These are phyloP conservation scores for Aspergillus unguis DNA, from an alignment of 2,329 filamentous ascomycete species.

Conservation along the genomic window DNA sequence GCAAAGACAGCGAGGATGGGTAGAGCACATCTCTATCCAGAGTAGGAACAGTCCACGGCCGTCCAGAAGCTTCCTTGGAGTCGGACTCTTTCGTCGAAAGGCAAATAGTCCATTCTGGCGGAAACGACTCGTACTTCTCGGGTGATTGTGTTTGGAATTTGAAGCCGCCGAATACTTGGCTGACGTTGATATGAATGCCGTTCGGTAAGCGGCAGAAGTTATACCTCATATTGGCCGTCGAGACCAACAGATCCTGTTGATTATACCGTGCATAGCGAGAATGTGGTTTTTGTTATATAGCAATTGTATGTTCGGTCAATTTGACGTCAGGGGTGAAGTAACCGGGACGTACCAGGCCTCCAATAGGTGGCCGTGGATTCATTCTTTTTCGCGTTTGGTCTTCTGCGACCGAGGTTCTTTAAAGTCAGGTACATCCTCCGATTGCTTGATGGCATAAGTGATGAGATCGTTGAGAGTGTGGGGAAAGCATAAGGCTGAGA, in stretches of 20 bases:
- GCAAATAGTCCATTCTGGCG: constrained; percentile 3
- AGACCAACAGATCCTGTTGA: not conserved
- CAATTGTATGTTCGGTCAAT: not conserved
- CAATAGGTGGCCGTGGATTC: not conserved
- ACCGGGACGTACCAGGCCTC: not conserved
- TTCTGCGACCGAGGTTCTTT: not conserved
- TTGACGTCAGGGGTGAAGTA: not conserved
- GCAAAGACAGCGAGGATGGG: constrained; percentile 25
- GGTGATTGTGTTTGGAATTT: not conserved
- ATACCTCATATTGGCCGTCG: not conserved
- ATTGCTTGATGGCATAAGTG: no score
- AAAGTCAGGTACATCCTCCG: no score
- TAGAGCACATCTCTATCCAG: constrained; percentile 30
- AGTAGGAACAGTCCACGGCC: not conserved
- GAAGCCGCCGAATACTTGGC: constrained; percentile 2
- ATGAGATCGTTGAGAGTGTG: no score
- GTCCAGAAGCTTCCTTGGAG: constrained; percentile 12
- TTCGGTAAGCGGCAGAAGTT: not conserved
- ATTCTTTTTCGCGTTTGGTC: not conserved
- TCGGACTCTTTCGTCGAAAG: not conserved
- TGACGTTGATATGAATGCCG: constrained; percentile 1
- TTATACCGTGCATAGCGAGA: no score
- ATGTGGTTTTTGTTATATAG: not conserved
- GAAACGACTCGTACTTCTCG: not conserved
- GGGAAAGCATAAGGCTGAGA: no score